A percentile compares a stretch with the other conserved stretches of the same genome.
These are phyloP conservation scores for Claviceps cyperi DNA, from an alignment of 2,329 filamentous ascomycete species.

Conservation along the genomic window DNA sequence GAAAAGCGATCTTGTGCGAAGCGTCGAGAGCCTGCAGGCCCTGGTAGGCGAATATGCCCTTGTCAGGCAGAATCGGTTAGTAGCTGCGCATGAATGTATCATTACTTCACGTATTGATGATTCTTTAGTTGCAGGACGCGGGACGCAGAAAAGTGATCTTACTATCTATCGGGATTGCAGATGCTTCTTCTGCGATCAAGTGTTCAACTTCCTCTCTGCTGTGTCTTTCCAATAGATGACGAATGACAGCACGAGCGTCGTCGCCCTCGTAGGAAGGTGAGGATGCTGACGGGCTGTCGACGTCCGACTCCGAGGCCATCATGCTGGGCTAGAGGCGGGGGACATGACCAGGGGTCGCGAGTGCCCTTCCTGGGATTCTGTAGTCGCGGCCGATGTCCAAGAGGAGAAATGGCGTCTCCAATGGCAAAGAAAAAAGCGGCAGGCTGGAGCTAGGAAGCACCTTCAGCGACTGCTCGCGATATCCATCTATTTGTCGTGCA, in stretches of 20 bases:
- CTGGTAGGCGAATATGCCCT: background rate
- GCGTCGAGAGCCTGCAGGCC: background rate
- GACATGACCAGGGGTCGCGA: slow-evolving; percentile 5
- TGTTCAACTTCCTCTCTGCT: slow-evolving; percentile 7
- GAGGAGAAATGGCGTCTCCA: too few species aligned
- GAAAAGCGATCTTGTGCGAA: background rate
- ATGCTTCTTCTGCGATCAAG: slow-evolving; percentile 7
- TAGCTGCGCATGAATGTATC: background rate
- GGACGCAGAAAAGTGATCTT: background rate
- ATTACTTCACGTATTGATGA: too few species aligned
- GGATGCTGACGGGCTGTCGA: slow-evolving; percentile 4
- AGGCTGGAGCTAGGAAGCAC: background rate
- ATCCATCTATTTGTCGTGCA: background rate
- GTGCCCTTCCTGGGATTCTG: background rate
- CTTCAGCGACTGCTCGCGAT: background rate
- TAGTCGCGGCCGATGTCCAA: background rate
- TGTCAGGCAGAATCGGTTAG: background rate
- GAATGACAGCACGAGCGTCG: slow-evolving; percentile 4
- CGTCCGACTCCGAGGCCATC: slow-evolving; percentile 9
- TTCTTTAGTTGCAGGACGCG: background rate
- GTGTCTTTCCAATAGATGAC: slow-evolving; percentile 6
- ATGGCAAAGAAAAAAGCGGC: background rate
- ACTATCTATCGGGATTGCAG: slow-evolving; percentile 1
- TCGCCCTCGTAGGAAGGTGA: slow-evolving; percentile 4
- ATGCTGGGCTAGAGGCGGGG: slow-evolving; percentile 8